Evolutionary conservation across 2,329 filamentous ascomycete species (phyloP), one percentile per base, ranked within the genome.

Genomic region (Cadophora sp.): DNA sequence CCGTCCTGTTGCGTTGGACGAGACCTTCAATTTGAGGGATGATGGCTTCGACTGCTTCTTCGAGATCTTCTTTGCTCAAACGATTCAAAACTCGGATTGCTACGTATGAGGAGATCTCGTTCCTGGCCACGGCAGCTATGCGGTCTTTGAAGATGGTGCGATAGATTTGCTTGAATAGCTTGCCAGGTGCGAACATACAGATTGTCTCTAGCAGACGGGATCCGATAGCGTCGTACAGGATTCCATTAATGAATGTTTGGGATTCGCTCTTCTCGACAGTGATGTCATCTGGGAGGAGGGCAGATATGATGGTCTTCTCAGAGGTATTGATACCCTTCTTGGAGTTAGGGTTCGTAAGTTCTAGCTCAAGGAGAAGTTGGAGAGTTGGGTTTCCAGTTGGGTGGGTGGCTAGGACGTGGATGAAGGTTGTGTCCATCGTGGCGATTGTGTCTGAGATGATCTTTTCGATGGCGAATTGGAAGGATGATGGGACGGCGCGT

Each of bases 311-410:
- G 0, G 91, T 79, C 24, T 77, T 77, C n/a, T 73, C 68, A 7
- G 71, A 65, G 8, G 76, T 88, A 51, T 86, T 87, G 7, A 87
- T 87, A 4, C 84, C 86, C 70, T 88, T 88, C 65, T 86, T 84
- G 72, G 92, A 91, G 62, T 87, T 88, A 72, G 91, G 91, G 68
- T 92, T 84, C 0, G 89, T 86, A 59, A 98, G 87, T 76, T 99
- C 96, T 19, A 99, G 84, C 76, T 94, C 92, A 3, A 99, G 83
- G 34, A 99, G 83, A 1, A 98, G 86, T 78, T 98, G 96, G n/a
- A 99, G 84, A 0, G 94, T 92, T 0, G 96, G 96, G 76, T 97
- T 97, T 59, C 94, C 96, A 0, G 95, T 92, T 4, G 92, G 93
- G 76, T 98, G 95, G 24, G 90, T 94, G 1, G 95, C 93, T 66